Conservation (phyloP, 2,329 filamentous ascomycete genomes). For the Gnomoniopsis sp. region DNA sequence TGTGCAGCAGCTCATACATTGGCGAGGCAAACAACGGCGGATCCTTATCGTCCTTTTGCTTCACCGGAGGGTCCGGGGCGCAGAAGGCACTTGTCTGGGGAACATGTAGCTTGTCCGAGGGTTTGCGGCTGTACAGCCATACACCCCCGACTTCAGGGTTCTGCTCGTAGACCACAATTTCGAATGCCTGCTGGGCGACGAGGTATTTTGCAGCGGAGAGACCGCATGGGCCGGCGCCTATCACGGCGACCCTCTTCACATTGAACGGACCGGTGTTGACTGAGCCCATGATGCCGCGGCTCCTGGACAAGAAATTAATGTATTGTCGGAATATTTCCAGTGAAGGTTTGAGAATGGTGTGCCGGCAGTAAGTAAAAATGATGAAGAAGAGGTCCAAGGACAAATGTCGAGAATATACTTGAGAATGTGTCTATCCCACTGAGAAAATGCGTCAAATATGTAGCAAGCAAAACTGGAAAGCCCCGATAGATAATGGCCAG, state of each 20-base stretch:
- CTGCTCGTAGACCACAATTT: constrained; percentile 80
- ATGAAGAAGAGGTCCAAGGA: not conserved
- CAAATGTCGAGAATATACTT: too few species aligned
- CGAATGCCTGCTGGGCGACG: constrained; percentile 63
- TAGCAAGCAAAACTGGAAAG: not conserved
- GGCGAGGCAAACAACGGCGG: constrained; percentile 72
- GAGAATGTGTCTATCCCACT: not conserved
- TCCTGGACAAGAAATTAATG: not conserved
- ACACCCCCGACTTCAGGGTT: constrained; percentile 73
- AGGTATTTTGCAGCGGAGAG: constrained; percentile 80
- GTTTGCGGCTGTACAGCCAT: constrained; percentile 71
- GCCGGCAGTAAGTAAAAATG: not conserved
- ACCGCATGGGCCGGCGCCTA: constrained; percentile 80
- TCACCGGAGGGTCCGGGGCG: constrained; percentile 61
- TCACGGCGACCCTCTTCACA: constrained; percentile 66
- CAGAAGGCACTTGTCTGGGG: constrained; percentile 68
- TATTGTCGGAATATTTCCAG: not conserved
- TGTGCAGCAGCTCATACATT: constrained; percentile 77
- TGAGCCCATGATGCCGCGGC: constrained; percentile 23
- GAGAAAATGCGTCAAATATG: not conserved
- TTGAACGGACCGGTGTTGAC: constrained; percentile 33
- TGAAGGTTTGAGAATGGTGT: not conserved
- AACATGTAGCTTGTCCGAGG: constrained; percentile 46
- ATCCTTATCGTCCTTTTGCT: constrained; percentile 30
- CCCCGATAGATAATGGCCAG: not conserved